These are phyloP conservation scores for Phaseolus lunatus DNA, from an alignment of 306 rosid species.

Conservation along the genomic window DNA sequence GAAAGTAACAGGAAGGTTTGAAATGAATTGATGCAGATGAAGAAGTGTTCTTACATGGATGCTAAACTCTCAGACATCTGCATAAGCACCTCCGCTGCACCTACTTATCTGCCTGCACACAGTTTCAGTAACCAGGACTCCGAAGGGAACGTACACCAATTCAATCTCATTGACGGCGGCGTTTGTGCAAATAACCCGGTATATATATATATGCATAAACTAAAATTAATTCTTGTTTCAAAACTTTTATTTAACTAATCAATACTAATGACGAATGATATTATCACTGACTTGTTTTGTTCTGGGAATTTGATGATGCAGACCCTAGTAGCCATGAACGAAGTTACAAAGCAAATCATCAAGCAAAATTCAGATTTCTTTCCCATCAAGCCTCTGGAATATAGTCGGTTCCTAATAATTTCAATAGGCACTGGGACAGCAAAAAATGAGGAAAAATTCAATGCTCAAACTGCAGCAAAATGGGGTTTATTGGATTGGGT, in stretches of 20 bases:
- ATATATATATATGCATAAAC: too few species aligned
- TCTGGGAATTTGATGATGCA: not conserved
- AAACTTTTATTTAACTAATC: too few species aligned
- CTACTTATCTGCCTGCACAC: conserved; percentile 66
- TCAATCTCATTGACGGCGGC: conserved; percentile 81
- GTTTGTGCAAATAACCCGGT: conserved; percentile 78
- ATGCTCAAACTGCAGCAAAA: conserved; percentile 45
- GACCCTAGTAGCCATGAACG: conserved; percentile 51
- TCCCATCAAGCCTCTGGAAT: conserved; percentile 49
- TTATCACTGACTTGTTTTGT: conserved; percentile 28
- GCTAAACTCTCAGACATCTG: conserved; percentile 66
- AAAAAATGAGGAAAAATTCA: conserved; percentile 45
- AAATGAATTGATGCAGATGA: conserved; percentile 46
- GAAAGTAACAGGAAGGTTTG: not conserved
- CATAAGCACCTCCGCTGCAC: conserved; percentile 67
- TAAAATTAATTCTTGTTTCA: too few species aligned
- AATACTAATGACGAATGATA: too few species aligned
- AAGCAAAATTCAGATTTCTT: conserved; percentile 46
- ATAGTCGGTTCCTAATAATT: conserved; percentile 44
- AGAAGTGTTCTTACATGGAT: conserved; percentile 44
- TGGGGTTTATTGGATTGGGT: conserved; percentile 56
- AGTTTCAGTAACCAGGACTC: conserved; percentile 46
- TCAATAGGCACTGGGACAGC: conserved; percentile 58
- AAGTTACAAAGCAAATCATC: conserved; percentile 47
- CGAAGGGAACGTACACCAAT: conserved; percentile 45